A percentile compares a stretch with the other conserved stretches of the same genome.
Evolutionary conservation across 106 monocot genomes (phyloP).

Genomic region (Platanthera guangdongensis): DNA sequence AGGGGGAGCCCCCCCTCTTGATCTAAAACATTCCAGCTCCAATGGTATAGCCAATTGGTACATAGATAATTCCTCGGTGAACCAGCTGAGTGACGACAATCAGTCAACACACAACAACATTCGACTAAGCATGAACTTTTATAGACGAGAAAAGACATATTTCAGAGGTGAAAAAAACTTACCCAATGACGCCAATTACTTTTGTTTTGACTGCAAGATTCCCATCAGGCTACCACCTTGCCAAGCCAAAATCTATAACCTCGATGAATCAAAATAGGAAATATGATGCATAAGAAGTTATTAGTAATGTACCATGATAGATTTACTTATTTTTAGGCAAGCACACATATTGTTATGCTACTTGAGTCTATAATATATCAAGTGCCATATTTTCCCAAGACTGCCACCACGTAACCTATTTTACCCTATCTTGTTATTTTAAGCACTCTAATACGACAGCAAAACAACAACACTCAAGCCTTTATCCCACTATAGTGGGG

Average conservation of each 20-base stretch:
- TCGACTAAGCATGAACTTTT: background rate
- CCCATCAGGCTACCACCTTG: slow-evolving; percentile 77
- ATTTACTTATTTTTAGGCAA: too few species aligned
- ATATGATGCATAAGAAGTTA: background rate
- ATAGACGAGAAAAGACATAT: background rate
- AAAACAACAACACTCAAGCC: too few species aligned
- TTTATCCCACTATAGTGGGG: too few species aligned
- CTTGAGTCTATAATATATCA: too few species aligned
- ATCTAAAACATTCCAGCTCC: slow-evolving; percentile 84
- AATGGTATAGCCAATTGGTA: slow-evolving; percentile 71
- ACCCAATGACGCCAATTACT: too few species aligned
- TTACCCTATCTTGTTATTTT: too few species aligned
- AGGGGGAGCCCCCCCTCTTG: slow-evolving; percentile 60
- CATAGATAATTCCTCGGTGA: slow-evolving; percentile 88
- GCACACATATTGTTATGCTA: too few species aligned
- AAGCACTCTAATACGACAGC: too few species aligned
- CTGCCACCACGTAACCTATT: too few species aligned
- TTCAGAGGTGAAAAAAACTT: background rate
- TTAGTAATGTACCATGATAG: background rate
- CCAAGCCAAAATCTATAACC: slow-evolving; percentile 33
- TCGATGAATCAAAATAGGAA: background rate
- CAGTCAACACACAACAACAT: slow-evolving; percentile 29
- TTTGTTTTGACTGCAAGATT: too few species aligned
- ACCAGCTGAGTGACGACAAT: slow-evolving; percentile 68
- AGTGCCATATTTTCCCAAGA: too few species aligned